Conservation (phyloP, 495 filamentous ascomycete species). For the Mytilinidion resinicola region DNA sequence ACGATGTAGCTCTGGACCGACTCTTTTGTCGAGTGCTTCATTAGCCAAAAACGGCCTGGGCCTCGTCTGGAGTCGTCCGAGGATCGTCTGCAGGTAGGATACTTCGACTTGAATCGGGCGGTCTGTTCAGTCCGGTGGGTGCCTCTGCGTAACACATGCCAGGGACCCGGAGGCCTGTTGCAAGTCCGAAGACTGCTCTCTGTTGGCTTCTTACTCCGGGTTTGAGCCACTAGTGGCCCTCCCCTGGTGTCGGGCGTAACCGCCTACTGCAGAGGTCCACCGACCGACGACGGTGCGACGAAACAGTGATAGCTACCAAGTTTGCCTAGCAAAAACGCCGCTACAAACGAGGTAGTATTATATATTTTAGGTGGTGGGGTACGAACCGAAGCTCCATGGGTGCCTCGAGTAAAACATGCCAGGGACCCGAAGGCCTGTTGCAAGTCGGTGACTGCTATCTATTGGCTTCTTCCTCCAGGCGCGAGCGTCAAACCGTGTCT, state of each 20-base stretch:
- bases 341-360: too few species aligned
- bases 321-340: not conserved
- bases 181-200: constrained; percentile 10
- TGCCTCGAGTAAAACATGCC: constrained; percentile 26
- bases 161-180: constrained; percentile 22
- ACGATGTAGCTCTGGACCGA: too few species aligned
- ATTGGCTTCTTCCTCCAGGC: constrained; percentile 22
- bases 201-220: constrained; percentile 23
- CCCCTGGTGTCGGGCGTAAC: constrained; percentile 16
- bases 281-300: too few species aligned
- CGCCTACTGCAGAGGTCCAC: constrained; percentile 24
- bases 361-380: not conserved
- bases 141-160: constrained; percentile 24
- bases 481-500: constrained; percentile 13
- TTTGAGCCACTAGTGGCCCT: constrained; percentile 12
- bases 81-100: too few species aligned
- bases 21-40: too few species aligned
- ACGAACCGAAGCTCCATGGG: not conserved
- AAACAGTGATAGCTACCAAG: not conserved
- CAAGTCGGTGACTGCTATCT: constrained; percentile 12
- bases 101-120: too few species aligned
- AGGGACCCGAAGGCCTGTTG: constrained; percentile 23
- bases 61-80: too few species aligned
- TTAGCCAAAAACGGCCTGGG: too few species aligned
- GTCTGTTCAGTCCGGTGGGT: constrained; percentile 8